Conservation (phyloP, 1,139 yeast genomes). For the Ogataea hybrid region DNA sequence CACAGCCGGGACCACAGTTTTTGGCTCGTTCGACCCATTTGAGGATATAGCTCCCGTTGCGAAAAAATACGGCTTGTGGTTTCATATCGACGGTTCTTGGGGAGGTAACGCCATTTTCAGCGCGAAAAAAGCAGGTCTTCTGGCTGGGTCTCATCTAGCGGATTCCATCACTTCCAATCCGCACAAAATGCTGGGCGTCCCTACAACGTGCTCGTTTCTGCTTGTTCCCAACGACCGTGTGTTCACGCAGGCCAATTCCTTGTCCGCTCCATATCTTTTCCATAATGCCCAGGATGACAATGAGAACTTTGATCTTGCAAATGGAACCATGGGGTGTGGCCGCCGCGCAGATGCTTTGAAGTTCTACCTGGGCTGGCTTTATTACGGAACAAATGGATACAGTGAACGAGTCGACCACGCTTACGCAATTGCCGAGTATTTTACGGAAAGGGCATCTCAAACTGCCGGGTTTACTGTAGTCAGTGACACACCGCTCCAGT, state of each 20-base stretch:
- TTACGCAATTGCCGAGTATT: conserved; percentile 57
- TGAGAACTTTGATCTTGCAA: conserved; percentile 77
- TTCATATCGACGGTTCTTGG: conserved; percentile 91
- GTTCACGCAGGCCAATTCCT: conserved; percentile 71
- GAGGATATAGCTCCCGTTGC: conserved; percentile 54
- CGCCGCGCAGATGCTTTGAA: conserved; percentile 82
- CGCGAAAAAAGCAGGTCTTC: conserved; percentile 40
- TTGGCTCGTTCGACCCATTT: conserved; percentile 78
- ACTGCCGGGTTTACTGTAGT: conserved; percentile 50
- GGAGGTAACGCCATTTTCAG: conserved; percentile 87
- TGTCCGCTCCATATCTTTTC: conserved; percentile 79
- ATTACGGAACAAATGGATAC: conserved; percentile 65
- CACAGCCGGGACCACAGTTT: conserved; percentile 89
- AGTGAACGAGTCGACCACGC: conserved; percentile 70
- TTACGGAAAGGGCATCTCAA: conserved; percentile 44
- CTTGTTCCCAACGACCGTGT: conserved; percentile 64
- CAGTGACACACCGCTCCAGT: conserved; percentile 63
- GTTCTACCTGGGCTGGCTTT: conserved; percentile 77
- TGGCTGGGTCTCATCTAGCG: conserved; percentile 64
- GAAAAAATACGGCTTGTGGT: conserved; percentile 57
- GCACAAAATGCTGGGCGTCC: conserved; percentile 89
- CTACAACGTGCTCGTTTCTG: conserved; percentile 81
- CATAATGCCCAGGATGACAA: conserved; percentile 52
- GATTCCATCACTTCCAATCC: conserved; percentile 85
- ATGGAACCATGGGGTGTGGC: conserved; percentile 93